These are phyloP conservation scores for Cornus suecica DNA, from an alignment of 148 eudicot species.

Conservation along the genomic window DNA sequence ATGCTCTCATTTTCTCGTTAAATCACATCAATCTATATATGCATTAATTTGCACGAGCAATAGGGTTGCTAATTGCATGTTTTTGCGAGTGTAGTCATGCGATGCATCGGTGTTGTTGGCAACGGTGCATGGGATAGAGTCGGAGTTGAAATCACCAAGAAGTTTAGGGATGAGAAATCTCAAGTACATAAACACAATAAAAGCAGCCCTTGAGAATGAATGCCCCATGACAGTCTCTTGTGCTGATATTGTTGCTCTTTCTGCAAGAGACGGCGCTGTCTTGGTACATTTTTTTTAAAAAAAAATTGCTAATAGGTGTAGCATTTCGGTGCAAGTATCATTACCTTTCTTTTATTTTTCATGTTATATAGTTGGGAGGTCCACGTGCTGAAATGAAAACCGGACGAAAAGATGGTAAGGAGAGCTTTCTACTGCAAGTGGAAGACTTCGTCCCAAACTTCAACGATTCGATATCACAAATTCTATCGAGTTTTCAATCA, in stretches of 20 bases:
- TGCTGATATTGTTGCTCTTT: constrained; percentile 81
- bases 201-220: constrained; percentile 57
- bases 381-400: constrained; percentile 67
- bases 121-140: constrained; percentile 20
- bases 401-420: constrained; percentile 60
- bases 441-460: constrained; percentile 59
- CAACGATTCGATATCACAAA: constrained; percentile 51
- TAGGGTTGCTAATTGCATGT: neutral
- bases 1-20: too few relatives aligned
- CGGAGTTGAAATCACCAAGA: constrained; percentile 47
- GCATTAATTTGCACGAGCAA: neutral
- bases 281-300: constrained; percentile 35
- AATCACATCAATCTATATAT: neutral
- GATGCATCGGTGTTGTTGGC: constrained; percentile 74
- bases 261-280: constrained; percentile 64
- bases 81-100: constrained; percentile 48
- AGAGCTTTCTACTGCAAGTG: constrained; percentile 36
- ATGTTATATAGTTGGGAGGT: constrained; percentile 55
- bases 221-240: constrained; percentile 81
- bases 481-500: constrained; percentile 55
- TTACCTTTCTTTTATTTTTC: too few relatives aligned
- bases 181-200: constrained; percentile 64
- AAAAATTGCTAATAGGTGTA: too few relatives aligned
- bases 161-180: constrained; percentile 85
- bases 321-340: too few relatives aligned